These are phyloP conservation scores for Fusarium veterinarium DNA, from an alignment of 2,329 filamentous ascomycete species.

Conservation along the genomic window DNA sequence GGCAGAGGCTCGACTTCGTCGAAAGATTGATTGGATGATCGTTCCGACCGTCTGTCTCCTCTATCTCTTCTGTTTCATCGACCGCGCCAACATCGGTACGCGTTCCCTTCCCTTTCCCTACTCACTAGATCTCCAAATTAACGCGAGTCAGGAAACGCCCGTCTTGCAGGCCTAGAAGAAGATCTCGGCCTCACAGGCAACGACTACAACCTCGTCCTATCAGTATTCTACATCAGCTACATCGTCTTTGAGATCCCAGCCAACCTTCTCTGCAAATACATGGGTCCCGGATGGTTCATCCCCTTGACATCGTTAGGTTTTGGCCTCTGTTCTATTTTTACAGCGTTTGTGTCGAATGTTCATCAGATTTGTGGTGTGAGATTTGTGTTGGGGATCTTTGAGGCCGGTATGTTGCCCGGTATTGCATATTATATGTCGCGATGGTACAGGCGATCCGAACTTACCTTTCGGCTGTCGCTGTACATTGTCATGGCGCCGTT, in stretches of 20 bases:
- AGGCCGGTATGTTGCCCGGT: constrained; percentile 73
- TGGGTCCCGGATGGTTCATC: constrained; percentile 74
- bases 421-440: constrained; percentile 74
- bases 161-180: constrained; percentile 28
- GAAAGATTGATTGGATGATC: constrained; percentile 29
- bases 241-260: constrained; percentile 73
- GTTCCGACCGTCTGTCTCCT: constrained; percentile 47
- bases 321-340: constrained; percentile 69
- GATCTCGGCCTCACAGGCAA: constrained; percentile 54
- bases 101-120: accelerated
- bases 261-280: constrained; percentile 71
- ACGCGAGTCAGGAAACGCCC: constrained; percentile 28
- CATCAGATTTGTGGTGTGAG: constrained; percentile 63
- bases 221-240: constrained; percentile 73
- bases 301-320: constrained; percentile 68
- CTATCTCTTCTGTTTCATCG: constrained; percentile 75
- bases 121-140: background rate
- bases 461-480: constrained; percentile 70
- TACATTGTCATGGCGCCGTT: constrained; percentile 75
- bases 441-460: constrained; percentile 72
- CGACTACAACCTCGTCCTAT: constrained; percentile 72
- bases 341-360: constrained; percentile 67
- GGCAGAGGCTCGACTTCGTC: constrained; percentile 11
- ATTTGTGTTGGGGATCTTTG: constrained; percentile 70
- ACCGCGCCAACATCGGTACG: constrained; percentile 55